A percentile compares a stretch with the other conserved stretches of the same genome.
Evolutionary conservation across 2,329 filamentous ascomycete genomes (phyloP).

Genomic region (Cadophora sp.): DNA sequence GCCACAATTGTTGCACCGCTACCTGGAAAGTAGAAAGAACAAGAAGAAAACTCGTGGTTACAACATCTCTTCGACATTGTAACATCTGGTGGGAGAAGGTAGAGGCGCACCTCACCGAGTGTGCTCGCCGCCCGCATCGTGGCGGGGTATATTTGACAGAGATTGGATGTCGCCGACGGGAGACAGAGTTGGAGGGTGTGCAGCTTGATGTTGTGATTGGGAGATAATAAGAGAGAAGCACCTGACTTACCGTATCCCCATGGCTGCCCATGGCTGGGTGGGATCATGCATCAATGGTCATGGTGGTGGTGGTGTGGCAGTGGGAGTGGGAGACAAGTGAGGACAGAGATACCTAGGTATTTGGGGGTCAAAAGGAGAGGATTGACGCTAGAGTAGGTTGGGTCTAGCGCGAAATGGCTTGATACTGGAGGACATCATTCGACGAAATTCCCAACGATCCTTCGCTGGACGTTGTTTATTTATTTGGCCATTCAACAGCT

Average conservation of each 20-base stretch:
- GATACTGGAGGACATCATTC: too few relatives aligned
- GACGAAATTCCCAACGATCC: too few relatives aligned
- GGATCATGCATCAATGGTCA: neutral
- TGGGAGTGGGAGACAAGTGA: neutral
- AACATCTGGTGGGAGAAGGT: neutral
- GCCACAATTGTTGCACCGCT: neutral
- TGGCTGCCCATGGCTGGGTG: neutral
- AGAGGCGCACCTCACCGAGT: conserved; percentile 3
- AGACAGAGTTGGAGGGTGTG: neutral
- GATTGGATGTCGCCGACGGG: neutral
- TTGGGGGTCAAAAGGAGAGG: neutral
- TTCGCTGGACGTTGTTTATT: too few relatives aligned
- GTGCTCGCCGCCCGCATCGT: conserved; percentile 4
- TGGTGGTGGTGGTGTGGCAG: neutral
- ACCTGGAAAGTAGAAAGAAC: neutral
- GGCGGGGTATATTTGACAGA: conserved; percentile 8
- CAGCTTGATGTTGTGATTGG: conserved; percentile 4
- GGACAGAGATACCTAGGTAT: neutral
- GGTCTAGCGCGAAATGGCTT: neutral
- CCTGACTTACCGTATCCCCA: conserved; percentile 10
- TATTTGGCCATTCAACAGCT: too few relatives aligned
- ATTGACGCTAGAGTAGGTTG: neutral
- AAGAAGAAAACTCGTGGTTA: neutral
- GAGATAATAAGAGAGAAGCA: neutral
- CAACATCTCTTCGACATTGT: neutral